Conservation (phyloP, 2,329 filamentous ascomycete species). For the Ophiocordyceps unilateralis region DNA sequence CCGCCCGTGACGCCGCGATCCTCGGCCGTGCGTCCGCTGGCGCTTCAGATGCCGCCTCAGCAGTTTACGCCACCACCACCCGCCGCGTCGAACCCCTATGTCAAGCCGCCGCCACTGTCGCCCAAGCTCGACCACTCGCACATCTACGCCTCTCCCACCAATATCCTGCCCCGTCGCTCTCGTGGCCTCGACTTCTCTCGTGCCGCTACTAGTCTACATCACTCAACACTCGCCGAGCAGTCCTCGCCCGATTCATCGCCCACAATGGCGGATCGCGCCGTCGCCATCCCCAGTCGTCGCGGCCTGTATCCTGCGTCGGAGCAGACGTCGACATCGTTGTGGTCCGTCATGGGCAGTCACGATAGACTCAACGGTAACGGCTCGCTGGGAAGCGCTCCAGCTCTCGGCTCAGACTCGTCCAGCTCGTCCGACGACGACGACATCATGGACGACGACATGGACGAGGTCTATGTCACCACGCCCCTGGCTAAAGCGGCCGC, state of each 20-base stretch:
- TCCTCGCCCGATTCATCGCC: constrained; percentile 84
- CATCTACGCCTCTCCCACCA: constrained; percentile 73
- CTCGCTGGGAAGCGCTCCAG: constrained; percentile 59
- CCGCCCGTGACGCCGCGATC: constrained; percentile 56
- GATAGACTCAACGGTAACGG: constrained; percentile 61
- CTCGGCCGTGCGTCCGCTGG: constrained; percentile 46
- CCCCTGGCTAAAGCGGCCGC: constrained; percentile 51
- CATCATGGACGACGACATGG: constrained; percentile 55
- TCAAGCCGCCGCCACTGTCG: constrained; percentile 53
- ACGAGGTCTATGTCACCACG: constrained; percentile 68
- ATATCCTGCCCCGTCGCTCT: constrained; percentile 74
- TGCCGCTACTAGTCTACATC: constrained; percentile 84
- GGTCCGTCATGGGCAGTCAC: constrained; percentile 52
- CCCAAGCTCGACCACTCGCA: constrained; percentile 74
- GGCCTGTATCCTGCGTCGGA: constrained; percentile 32
- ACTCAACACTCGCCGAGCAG: constrained; percentile 80
- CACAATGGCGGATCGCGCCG: constrained; percentile 51
- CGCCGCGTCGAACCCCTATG: constrained; percentile 16
- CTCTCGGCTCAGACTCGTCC: constrained; percentile 59
- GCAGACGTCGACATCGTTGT: constrained; percentile 54
- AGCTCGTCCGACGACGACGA: constrained; percentile 56
- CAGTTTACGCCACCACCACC: constrained; percentile 18
- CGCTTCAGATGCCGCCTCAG: constrained; percentile 16
- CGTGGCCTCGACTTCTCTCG: constrained; percentile 85
- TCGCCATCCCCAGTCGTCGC: constrained; percentile 41